Base-by-base conservation (phyloP, 2,329 filamentous ascomycete genomes). In the Monascus ruber region DNA sequence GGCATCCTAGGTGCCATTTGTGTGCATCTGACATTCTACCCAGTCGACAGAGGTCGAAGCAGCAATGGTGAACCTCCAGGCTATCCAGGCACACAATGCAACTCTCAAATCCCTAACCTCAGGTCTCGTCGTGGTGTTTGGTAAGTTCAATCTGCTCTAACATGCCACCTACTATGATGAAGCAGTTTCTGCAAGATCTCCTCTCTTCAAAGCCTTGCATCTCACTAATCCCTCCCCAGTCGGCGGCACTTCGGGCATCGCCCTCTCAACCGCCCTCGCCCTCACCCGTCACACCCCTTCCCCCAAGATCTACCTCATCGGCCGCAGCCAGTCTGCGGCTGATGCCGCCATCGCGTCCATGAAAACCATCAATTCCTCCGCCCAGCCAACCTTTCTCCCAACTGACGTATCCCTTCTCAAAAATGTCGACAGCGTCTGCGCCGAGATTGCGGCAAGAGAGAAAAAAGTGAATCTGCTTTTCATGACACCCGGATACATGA, bases 181-280 rank as follows among this genome's bases (percentile, higher is more conserved):
- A 17, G 3, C 17, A 2, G 3, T 17, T 17, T 2, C 17, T 17
- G 17, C 17, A 17, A 17, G 17, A 17, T 17, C 17, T 17, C 17
- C 17, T 17, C 17, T 17, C 17, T 17, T 11, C n/a, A 26, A 9
- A 33, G 24, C n/a, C 31, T 24, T 5, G 8, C 17, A 31, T 17
- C 35, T 41, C 35, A 36, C 32, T 35, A 29, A 31, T 10, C 17
- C 17, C 26, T 33, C 8, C 17, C 26, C 35, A 51, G 49, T 71
- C 3, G 71, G 73, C 34, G 72, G 66, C 31, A 77, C 72, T 1
- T 64, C 64, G 25, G 73, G 72, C 24, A 72, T 76, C 37, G 70
- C 71, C 7, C 63, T 72, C 45, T 52, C 62, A 6, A 65, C 71
- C 0, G 53, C 74, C 25, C 68, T 65, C 40, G 52, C 60, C n/a